phyloP scores from a whole-genome alignment of 1,139 yeast genomes.

The Debaryomyces subglobosus region DNA sequence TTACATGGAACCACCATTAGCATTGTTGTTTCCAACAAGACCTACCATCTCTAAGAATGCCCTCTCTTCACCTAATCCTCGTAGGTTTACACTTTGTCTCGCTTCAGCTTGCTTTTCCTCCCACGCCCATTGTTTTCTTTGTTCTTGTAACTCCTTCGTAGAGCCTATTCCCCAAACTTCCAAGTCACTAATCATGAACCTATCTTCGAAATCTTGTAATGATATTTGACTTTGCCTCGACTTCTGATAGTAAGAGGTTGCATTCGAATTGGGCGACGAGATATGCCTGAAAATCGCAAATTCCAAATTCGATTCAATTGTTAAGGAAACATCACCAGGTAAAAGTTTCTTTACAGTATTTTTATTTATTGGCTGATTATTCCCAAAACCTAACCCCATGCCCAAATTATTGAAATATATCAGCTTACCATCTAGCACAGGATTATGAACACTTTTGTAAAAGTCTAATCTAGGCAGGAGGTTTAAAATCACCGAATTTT shows the following conservation, averaged over 20 bases:
- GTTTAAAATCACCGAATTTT: conserved; percentile 57
- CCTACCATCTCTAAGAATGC: conserved; percentile 94
- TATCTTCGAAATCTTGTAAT: conserved; percentile 60
- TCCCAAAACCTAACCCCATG: conserved; percentile 83
- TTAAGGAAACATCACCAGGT: conserved; percentile 77
- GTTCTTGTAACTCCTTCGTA: conserved; percentile 73
- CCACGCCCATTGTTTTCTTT: conserved; percentile 84
- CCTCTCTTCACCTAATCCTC: conserved; percentile 74
- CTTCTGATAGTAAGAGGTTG: conserved; percentile 30
- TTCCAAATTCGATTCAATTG: conserved; percentile 77
- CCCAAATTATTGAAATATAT: conserved; percentile 70
- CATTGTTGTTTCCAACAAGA: conserved; percentile 68
- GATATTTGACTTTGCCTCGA: conserved; percentile 24
- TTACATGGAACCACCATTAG: conserved; percentile 54
- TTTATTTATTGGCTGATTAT: conserved; percentile 59
- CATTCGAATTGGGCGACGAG: conserved; percentile 28
- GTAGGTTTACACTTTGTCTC: conserved; percentile 68
- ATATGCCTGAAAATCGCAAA: conserved; percentile 78
- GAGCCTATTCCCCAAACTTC: conserved; percentile 95
- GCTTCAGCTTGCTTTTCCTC: conserved; percentile 84
- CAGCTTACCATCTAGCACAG: conserved; percentile 38
- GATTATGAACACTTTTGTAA: conserved; percentile 42
- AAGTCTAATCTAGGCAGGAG: conserved; percentile 66
- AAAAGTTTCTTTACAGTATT: conserved; percentile 38
- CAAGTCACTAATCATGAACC: conserved; percentile 70